Evolutionary conservation across 2,329 filamentous ascomycete species (phyloP), one percentile per base, ranked within the genome.

Genomic region (Aspergillus brunneoviolaceus): DNA sequence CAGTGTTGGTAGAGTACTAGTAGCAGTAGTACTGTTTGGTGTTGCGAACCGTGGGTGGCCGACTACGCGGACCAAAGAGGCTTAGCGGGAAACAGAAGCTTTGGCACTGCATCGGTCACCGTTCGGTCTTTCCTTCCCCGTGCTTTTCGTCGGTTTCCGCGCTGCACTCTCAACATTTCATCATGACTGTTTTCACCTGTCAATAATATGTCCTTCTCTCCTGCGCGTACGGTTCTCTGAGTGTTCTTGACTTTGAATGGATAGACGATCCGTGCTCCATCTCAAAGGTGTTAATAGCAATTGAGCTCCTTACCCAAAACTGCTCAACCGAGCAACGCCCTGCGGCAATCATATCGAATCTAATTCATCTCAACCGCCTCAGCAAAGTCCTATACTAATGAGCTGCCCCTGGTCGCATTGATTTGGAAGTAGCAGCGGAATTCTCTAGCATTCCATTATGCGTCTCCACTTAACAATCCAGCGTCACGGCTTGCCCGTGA

Each of bases 381-480:
- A 33, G 25, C 27, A 10, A 16, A 55, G 9, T 35, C n/a, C 9
- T 45, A 49, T 49, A 25, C n/a, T 35, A 49, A 55, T 55, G 42
- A 55, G 53, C 53, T 35, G 19, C 42, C 42, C 25, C 45, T 52
- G 33, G 47, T 55, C 9, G 16, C 21, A 55, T 45, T 47, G 27
- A 50, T 50, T 11, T 42, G 47, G 35, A 56, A 42, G 14, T 23
- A 60, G 39, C 50, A 54, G 49, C 51, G 50, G 51, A 42, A 47
- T 50, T 21, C 48, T 48, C 49, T 29, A 21, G 39, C 53, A 57
- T 65, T 66, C 60, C 66, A 73, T 53, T 52, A 86, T 95, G 82
- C 90, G 92, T 70, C 83, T 96, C 61, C 88, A 89, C 65, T 79
- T 96, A 51, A 81, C 85, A 39, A 85, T 96, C 57, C 85, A 87